phyloP scores from a whole-genome alignment of 768 basidiomycete species.

The Suillus alpinus region DNA sequence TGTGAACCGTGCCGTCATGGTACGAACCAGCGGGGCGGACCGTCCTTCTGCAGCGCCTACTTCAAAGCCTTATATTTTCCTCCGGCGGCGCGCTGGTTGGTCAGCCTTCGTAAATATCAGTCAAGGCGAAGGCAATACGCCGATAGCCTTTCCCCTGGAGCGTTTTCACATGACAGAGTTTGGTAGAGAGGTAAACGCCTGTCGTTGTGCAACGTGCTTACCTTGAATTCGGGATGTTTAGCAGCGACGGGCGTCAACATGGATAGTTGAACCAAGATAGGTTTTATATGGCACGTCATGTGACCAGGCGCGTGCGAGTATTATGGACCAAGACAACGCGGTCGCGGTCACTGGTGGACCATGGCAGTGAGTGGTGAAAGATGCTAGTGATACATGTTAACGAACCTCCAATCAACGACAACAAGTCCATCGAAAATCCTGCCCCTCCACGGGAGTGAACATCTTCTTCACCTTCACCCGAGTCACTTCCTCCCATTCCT shows the following conservation, averaged over 20 bases:
- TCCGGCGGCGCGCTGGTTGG: not conserved
- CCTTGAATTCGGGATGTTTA: too few species aligned
- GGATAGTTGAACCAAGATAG: too few species aligned
- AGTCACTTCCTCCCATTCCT: constrained; percentile 28
- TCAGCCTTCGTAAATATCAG: not conserved
- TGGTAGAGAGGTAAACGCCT: not conserved
- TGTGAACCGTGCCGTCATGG: too few species aligned
- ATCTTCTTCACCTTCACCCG: constrained; percentile 22
- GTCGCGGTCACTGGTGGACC: too few species aligned
- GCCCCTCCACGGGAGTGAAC: constrained; percentile 41
- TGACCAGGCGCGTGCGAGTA: too few species aligned
- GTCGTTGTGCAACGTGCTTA: not conserved
- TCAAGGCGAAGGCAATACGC: not conserved
- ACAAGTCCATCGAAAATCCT: constrained; percentile 54
- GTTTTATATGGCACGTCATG: too few species aligned
- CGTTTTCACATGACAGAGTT: not conserved
- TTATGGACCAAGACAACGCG: too few species aligned
- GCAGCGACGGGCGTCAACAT: too few species aligned
- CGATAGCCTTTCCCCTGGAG: too few species aligned
- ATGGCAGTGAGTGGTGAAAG: not conserved
- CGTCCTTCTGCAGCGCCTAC: not conserved
- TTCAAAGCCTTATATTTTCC: not conserved
- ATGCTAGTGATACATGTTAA: not conserved
- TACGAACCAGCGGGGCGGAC: not conserved
- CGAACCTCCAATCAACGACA: constrained; percentile 46